A percentile compares a stretch with the other conserved stretches of the same genome.
Conservation (phyloP, 2,329 filamentous ascomycete species). For the Basipetospora chlamydospora region DNA sequence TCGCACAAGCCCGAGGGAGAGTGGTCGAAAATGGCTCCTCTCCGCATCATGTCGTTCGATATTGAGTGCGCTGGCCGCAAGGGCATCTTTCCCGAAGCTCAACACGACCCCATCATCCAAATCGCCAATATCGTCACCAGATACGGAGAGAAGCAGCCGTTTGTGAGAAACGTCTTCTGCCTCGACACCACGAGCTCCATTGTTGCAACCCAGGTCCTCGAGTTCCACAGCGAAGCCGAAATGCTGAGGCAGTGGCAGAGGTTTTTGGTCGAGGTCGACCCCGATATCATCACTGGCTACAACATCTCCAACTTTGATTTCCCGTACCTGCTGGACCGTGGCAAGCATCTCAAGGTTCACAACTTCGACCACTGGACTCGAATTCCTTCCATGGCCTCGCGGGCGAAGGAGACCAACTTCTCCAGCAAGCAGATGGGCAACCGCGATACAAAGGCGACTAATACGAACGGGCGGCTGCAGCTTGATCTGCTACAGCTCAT, state of each 20-base stretch:
- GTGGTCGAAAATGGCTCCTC: constrained; percentile 94
- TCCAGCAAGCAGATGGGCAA: constrained; percentile 98
- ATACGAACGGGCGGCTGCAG: constrained; percentile 86
- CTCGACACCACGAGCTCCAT: constrained; percentile 85
- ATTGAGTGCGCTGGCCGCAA: constrained; percentile 97
- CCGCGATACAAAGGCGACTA: constrained; percentile 84
- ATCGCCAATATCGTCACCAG: constrained; percentile 92
- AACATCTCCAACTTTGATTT: constrained; percentile 99
- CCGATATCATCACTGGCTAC: constrained; percentile 96
- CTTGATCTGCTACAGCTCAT: constrained; percentile 89
- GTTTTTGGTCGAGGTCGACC: constrained; percentile 80
- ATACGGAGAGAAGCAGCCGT: constrained; percentile 91
- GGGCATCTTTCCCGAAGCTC: constrained; percentile 88
- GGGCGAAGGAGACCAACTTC: constrained; percentile 67
- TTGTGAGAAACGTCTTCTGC: constrained; percentile 92
- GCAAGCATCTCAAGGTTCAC: constrained; percentile 64
- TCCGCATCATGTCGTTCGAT: constrained; percentile 89
- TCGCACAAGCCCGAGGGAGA: constrained; percentile 81
- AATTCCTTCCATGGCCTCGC: constrained; percentile 55
- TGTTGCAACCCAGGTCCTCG: constrained; percentile 83
- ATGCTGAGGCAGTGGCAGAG: constrained; percentile 91
- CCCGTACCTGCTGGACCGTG: constrained; percentile 81
- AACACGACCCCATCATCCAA: constrained; percentile 88
- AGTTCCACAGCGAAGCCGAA: constrained; percentile 66
- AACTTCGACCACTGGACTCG: constrained; percentile 83